Evolutionary conservation across 352 stramenopile genomes (phyloP).

Genomic region (Phytophthora hybrid): DNA sequence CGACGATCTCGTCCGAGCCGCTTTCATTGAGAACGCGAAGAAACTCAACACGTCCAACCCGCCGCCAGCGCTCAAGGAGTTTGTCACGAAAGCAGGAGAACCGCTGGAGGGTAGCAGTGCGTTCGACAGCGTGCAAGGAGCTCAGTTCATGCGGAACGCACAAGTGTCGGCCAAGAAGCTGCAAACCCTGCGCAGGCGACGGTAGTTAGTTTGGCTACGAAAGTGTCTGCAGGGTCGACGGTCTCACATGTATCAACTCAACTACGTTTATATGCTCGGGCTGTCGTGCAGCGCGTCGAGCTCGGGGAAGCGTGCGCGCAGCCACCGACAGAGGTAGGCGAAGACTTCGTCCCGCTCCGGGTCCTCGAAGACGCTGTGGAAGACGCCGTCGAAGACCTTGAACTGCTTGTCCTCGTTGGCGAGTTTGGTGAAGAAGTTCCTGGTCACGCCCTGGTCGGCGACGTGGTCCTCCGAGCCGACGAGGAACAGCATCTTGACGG

Average conservation of each 20-base stretch:
- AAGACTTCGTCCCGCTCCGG: slow-evolving; percentile 45
- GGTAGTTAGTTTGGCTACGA: background rate
- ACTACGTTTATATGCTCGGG: slow-evolving; percentile 21
- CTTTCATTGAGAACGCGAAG: slow-evolving; percentile 22
- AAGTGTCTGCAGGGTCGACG: too few species aligned
- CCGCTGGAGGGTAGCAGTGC: background rate
- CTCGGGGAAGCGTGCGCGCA: slow-evolving; percentile 24
- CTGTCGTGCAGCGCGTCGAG: slow-evolving; percentile 7
- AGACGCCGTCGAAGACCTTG: slow-evolving; percentile 57
- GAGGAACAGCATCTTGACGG: slow-evolving; percentile 38
- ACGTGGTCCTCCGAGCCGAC: slow-evolving; percentile 57
- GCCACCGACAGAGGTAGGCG: slow-evolving; percentile 24
- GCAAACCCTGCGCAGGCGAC: slow-evolving; percentile 12
- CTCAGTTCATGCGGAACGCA: slow-evolving; percentile 25
- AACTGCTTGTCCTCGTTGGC: slow-evolving; percentile 57
- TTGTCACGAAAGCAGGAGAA: slow-evolving; percentile 11
- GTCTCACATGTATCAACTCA: slow-evolving; percentile 14
- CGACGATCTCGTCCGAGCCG: slow-evolving; percentile 8
- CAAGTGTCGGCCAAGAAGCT: slow-evolving; percentile 21
- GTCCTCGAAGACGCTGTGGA: slow-evolving; percentile 63
- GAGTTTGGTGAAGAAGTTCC: slow-evolving; percentile 48
- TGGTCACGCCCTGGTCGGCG: slow-evolving; percentile 34
- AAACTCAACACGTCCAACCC: slow-evolving; percentile 7
- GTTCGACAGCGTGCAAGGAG: background rate
- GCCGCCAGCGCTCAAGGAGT: slow-evolving; percentile 14